A percentile compares a stretch with the other conserved stretches of the same genome.
Conservation (phyloP, 1,139 yeast genomes). For the Chernovozyma sophiae-reginae region DNA sequence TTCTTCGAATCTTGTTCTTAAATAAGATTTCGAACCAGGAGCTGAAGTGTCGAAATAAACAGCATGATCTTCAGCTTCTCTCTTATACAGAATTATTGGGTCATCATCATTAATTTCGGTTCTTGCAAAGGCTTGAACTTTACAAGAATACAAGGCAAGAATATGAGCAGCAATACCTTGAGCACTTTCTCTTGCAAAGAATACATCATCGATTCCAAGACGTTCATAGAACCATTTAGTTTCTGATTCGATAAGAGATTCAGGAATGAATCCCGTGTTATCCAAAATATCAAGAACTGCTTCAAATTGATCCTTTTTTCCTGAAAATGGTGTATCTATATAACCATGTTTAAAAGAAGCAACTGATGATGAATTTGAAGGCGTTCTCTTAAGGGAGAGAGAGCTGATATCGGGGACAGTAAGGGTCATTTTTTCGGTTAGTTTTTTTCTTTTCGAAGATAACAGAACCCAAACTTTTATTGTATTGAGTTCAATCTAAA, state of each 20-base stretch:
- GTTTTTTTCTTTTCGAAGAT: too few species aligned
- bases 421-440: too few species aligned
- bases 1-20: slow-evolving; percentile 49
- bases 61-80: slow-evolving; percentile 82
- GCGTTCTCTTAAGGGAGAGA: slow-evolving; percentile 22
- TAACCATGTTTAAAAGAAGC: slow-evolving; percentile 53
- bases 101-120: slow-evolving; percentile 19
- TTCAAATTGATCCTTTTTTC: slow-evolving; percentile 77
- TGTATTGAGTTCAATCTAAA: too few species aligned
- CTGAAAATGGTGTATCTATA: slow-evolving; percentile 69
- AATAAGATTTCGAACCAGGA: slow-evolving; percentile 30
- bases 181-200: slow-evolving; percentile 82
- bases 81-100: slow-evolving; percentile 67
- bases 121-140: slow-evolving; percentile 80
- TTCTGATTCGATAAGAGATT: slow-evolving; percentile 76
- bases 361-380: slow-evolving; percentile 32
- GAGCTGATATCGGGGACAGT: slow-evolving; percentile 18
- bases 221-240: slow-evolving; percentile 85
- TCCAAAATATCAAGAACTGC: slow-evolving; percentile 80
- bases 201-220: slow-evolving; percentile 88
- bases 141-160: slow-evolving; percentile 87
- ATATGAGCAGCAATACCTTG: slow-evolving; percentile 78
- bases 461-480: too few species aligned
- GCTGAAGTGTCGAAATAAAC: slow-evolving; percentile 78
- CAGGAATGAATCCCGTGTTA: slow-evolving; percentile 85